phyloP scores from a whole-genome alignment of 2,329 filamentous ascomycete genomes.

The Fusarium solani-melongenae region DNA sequence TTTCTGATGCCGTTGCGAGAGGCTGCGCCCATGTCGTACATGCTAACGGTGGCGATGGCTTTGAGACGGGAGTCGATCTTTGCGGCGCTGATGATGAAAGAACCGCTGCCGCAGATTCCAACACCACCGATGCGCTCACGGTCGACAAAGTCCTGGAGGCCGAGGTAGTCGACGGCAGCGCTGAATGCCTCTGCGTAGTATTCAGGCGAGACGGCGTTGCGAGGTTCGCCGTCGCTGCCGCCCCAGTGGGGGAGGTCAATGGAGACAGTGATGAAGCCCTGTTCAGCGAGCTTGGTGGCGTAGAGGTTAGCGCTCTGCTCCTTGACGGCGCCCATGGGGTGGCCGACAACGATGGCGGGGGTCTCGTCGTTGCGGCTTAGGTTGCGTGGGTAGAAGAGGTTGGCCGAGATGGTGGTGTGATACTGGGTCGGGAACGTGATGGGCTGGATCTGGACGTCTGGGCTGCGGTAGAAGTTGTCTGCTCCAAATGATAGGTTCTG shows the following conservation, averaged over 20 bases:
- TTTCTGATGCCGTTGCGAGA: not conserved
- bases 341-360: conserved; percentile 43
- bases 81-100: conserved; percentile 48
- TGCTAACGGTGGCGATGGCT: conserved; percentile 30
- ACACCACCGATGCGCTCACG: conserved; percentile 45
- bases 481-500: conserved; percentile 8
- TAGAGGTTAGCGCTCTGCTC: conserved; percentile 43
- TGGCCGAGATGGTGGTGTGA: not conserved
- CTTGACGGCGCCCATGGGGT: conserved; percentile 46
- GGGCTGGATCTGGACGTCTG: not conserved
- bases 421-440: conserved; percentile 1
- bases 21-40: not conserved
- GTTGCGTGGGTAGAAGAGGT: conserved; percentile 1
- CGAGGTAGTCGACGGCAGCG: conserved; percentile 47
- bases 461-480: conserved; percentile 15
- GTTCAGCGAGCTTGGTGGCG: not conserved
- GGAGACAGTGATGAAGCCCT: not conserved
- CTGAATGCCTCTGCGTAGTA: conserved; percentile 45
- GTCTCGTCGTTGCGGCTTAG: not conserved
- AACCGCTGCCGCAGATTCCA: conserved; percentile 47
- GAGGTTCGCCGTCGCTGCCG: not conserved
- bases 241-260: not conserved
- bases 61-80: conserved; percentile 45
- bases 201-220: conserved; percentile 37
- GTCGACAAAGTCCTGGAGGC: conserved; percentile 36